phyloP scores from a whole-genome alignment of 1,139 yeast genomes.

The Candida albicans region DNA sequence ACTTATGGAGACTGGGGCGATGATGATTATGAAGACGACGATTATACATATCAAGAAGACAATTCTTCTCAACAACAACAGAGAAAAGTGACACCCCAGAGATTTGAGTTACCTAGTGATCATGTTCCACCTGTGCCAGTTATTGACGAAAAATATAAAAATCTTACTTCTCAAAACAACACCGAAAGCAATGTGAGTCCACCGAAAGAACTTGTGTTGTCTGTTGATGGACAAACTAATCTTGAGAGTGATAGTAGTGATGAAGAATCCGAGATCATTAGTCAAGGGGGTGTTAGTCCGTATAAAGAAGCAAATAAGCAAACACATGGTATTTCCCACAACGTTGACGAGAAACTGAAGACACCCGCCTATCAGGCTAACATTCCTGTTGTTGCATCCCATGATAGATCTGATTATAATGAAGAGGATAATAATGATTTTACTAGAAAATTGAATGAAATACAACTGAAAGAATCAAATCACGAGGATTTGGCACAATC shows the following conservation, averaged over 20 bases:
- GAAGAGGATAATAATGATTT: no score
- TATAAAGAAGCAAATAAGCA: no score
- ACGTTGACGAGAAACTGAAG: no score
- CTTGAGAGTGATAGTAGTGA: slow-evolving; percentile 11
- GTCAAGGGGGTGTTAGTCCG: slow-evolving; percentile 4
- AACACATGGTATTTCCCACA: no score
- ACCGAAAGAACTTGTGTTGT: slow-evolving; percentile 29
- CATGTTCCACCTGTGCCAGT: slow-evolving; percentile 9
- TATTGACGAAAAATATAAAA: background rate
- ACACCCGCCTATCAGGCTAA: no score
- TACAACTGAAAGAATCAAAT: no score
- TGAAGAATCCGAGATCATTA: slow-evolving; percentile 18
- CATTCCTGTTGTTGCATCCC: no score
- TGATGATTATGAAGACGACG: slow-evolving; percentile 29
- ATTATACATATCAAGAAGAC: slow-evolving; percentile 7
- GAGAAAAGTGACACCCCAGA: slow-evolving; percentile 9
- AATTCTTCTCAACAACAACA: background rate
- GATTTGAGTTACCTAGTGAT: slow-evolving; percentile 15
- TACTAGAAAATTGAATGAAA: no score
- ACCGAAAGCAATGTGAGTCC: background rate
- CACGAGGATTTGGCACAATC: no score
- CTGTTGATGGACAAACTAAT: slow-evolving; percentile 28
- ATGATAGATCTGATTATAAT: no score
- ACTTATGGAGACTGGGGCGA: slow-evolving; percentile 63
- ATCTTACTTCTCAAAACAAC: background rate